Percentiles rank a stretch among this genome's conserved stretches.
phyloP scores from a whole-genome alignment of 202 grass and related monocot species.

The Brachypodium distachyon region DNA sequence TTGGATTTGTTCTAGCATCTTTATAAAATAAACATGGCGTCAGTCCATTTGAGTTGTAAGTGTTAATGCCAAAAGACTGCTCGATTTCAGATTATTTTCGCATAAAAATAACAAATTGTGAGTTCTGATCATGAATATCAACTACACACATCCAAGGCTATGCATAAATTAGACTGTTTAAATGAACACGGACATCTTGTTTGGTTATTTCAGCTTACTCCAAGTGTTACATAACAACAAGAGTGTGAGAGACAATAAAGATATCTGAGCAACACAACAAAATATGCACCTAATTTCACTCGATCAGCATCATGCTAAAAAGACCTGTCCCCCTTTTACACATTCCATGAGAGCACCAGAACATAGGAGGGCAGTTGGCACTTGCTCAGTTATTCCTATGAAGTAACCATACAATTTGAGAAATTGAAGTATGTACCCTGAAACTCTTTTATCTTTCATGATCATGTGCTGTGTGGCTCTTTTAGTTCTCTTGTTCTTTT shows the following conservation, averaged over 20 bases:
- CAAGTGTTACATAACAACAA: too few relatives aligned
- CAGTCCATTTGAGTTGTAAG: slow-evolving; percentile 11
- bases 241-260: not conserved
- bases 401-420: slow-evolving; percentile 1
- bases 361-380: not conserved
- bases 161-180: slow-evolving; percentile 10
- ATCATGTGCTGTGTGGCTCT: slow-evolving; percentile 2
- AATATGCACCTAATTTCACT: slow-evolving; percentile 10
- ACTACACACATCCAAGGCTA: not conserved
- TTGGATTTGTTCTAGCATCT: slow-evolving; percentile 93
- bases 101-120: slow-evolving; percentile 6
- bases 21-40: slow-evolving; percentile 33
- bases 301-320: not conserved
- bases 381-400: not conserved
- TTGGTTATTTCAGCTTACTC: slow-evolving; percentile 17
- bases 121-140: slow-evolving; percentile 2
- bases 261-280: not conserved
- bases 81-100: slow-evolving; percentile 5
- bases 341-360: not conserved
- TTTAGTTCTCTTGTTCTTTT: not conserved
- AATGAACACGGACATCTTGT: not conserved
- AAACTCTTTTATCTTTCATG: not conserved
- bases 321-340: not conserved
- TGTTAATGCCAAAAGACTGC: not conserved
- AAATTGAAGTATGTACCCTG: not conserved